Evolutionary conservation across 2,329 filamentous ascomycete species (phyloP), one percentile per base, ranked within the genome.

Genomic region (Clonostachys sp.): DNA sequence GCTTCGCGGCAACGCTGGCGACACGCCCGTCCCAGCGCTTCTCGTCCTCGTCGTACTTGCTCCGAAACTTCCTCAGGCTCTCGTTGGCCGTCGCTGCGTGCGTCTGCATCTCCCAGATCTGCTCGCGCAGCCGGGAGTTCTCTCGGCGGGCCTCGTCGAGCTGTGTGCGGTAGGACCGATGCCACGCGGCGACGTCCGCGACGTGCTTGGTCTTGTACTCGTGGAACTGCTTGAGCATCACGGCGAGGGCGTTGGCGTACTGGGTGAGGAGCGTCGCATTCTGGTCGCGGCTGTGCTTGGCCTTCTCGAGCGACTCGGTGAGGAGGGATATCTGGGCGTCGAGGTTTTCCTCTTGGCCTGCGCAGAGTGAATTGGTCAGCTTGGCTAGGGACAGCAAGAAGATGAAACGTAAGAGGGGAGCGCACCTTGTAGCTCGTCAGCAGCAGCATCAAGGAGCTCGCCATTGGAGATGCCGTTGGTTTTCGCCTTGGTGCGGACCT

Each of bases 51-150:
- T 83, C 77, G 56, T 80, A 77, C 46, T 68, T 69, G 41, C 73
- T 67, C 45, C 81, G 73, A 54, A 84, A 83, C 36, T 72, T 64
- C 38, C 81, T 78, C 48, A 86, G 65, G 50, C 70, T 62, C 49
- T 78, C 76, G 57, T 84, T 84, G 18, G 81, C 81, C 12, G 66
- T 69, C 42, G 72, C 72, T 20, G 83, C 82, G 54, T 80, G 77
- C 39, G 74, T 72, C 57, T 84, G 79, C 79, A 84, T 83, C 55
- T 83, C 79, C 74, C 80, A 83, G 56, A 86, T 83, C 62, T 85
- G 80, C 56, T 83, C 79, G 45, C 82, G 78, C 45, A 86, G 72
- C 3, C 75, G 73, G 50, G 73, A 72, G 57, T 86, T 86, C 66
- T 85, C 82, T 53, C 78, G 78, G 5, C 83, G 80, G 42, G 82